Evolutionary conservation across 2,329 filamentous ascomycete species (phyloP).

Genomic region (Paraconiothyrium sp.): DNA sequence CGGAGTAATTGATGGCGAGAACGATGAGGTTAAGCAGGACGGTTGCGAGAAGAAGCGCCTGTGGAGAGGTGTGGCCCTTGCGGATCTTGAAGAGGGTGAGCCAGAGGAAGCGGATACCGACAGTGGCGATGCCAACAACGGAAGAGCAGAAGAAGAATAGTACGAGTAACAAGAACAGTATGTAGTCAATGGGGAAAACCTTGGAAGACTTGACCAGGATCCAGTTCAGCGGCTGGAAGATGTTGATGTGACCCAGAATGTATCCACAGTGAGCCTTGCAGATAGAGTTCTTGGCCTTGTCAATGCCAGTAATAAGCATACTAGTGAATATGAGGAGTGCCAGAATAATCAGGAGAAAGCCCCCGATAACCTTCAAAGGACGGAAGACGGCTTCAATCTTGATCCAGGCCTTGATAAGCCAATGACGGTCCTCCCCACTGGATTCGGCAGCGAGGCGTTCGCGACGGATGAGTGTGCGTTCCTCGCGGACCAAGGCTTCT

Average conservation of each 20-base stretch:
- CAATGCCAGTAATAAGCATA: constrained; percentile 94
- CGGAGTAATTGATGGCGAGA: constrained; percentile 89
- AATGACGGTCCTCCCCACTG: constrained; percentile 78
- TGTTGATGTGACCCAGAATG: constrained; percentile 84
- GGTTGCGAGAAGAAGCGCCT: constrained; percentile 89
- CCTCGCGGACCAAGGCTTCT: constrained; percentile 86
- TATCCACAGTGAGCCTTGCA: constrained; percentile 94
- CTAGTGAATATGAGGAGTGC: constrained; percentile 83
- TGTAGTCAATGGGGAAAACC: constrained; percentile 90
- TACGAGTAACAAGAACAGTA: constrained; percentile 84
- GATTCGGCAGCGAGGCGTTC: constrained; percentile 87
- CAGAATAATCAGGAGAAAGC: constrained; percentile 78
- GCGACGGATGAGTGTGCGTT: constrained; percentile 88
- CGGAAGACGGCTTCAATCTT: constrained; percentile 84
- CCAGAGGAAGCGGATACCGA: constrained; percentile 97
- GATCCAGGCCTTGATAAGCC: constrained; percentile 78
- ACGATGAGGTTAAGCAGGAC: constrained; percentile 90
- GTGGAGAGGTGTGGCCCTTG: constrained; percentile 87
- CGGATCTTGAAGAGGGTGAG: constrained; percentile 90
- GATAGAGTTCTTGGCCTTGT: constrained; percentile 94
- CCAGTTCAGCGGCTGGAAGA: constrained; percentile 96
- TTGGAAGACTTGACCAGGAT: constrained; percentile 81
- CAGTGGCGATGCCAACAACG: constrained; percentile 82
- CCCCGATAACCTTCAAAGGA: constrained; percentile 87
- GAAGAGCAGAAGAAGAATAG: constrained; percentile 90